Conservation (phyloP, 345 rosid species). For the Eucalyptus urophylla region DNA sequence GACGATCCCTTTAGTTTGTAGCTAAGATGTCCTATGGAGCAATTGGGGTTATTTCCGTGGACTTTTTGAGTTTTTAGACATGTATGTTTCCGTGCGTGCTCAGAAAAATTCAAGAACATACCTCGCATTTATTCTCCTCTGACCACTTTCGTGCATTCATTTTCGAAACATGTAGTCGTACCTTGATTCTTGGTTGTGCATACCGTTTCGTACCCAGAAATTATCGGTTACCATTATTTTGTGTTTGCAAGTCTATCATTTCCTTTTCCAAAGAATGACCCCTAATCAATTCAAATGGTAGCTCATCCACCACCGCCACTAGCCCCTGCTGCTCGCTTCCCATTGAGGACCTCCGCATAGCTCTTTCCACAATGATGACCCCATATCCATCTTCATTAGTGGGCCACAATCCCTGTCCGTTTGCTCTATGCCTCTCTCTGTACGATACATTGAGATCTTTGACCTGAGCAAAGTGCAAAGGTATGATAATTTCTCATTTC, state of each 20-base stretch:
- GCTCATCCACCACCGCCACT: not conserved
- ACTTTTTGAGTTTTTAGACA: not conserved
- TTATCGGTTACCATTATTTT: not conserved
- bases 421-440: not conserved
- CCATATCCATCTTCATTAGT: not conserved
- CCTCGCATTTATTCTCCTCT: not conserved
- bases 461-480: not conserved
- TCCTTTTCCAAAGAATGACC: not conserved
- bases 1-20: not conserved
- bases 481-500: not conserved
- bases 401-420: not conserved
- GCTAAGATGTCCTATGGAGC: not conserved
- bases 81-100: not conserved
- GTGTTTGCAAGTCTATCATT: not conserved
- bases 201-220: fast-evolving
- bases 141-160: not conserved
- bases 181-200: not conserved
- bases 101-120: not conserved
- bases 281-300: not conserved
- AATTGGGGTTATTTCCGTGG: not conserved
- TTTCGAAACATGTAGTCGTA: not conserved
- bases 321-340: not conserved
- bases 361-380: not conserved
- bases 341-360: not conserved
- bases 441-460: not conserved